phyloP scores from a whole-genome alignment of 495 filamentous ascomycete genomes.

The Talaromyces liani region DNA sequence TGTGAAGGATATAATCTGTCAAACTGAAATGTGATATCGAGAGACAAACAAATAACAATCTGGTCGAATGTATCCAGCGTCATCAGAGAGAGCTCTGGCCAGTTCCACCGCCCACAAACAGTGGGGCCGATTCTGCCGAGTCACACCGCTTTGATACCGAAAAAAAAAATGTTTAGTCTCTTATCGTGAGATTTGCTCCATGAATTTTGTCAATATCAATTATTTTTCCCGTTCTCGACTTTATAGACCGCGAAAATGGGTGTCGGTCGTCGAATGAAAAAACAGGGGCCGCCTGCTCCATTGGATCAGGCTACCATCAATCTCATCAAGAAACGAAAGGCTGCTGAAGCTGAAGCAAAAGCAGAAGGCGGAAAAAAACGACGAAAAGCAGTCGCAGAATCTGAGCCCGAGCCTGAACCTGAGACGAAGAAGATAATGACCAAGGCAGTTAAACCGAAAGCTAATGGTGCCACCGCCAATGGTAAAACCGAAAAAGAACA shows the following conservation, averaged over 20 bases:
- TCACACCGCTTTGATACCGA: conserved; percentile 4
- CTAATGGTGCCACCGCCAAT: conserved; percentile 25
- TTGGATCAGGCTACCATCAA: conserved; percentile 75
- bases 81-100: conserved; percentile 9
- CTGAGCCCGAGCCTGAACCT: conserved; percentile 27
- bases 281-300: conserved; percentile 80
- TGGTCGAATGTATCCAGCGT: background rate
- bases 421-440: conserved; percentile 42
- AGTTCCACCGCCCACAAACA: conserved; percentile 21
- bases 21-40: background rate
- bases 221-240: background rate
- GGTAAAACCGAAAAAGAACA: conserved; percentile 30
- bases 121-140: conserved; percentile 13
- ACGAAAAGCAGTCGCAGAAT: conserved; percentile 39
- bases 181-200: background rate
- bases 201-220: conserved; percentile 6
- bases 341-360: conserved; percentile 43
- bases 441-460: conserved; percentile 18
- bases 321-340: conserved; percentile 70
- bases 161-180: conserved; percentile 9
- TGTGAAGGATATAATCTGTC: conserved; percentile 11
- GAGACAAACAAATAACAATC: background rate
- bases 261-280: conserved; percentile 83
- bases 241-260: conserved; percentile 57
- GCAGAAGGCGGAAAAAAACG: conserved; percentile 58